A percentile compares a stretch with the other conserved stretches of the same genome.
Evolutionary conservation across 2,329 filamentous ascomycete genomes (phyloP).

Genomic region (Venturia carpophila): DNA sequence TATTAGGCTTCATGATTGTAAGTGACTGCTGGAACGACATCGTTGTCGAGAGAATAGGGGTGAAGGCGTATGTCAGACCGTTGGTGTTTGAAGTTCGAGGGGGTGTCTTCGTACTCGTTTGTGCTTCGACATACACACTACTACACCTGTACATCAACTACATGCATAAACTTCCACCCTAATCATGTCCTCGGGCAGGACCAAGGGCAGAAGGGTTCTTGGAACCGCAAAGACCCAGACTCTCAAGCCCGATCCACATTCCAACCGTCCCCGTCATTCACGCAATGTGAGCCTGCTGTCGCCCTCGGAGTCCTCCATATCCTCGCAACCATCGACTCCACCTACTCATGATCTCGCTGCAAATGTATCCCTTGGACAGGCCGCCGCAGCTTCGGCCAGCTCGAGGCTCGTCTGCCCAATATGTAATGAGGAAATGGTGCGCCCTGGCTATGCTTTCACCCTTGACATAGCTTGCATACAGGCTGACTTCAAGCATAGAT

Average conservation of each 20-base stretch:
- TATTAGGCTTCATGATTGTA: not conserved
- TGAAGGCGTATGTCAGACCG: not conserved
- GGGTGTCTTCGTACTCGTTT: not conserved
- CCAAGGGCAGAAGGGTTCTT: conserved; percentile 8
- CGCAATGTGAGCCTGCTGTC: conserved; percentile 42
- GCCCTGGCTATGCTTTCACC: conserved; percentile 13
- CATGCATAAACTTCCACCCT: not conserved
- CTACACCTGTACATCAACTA: not conserved
- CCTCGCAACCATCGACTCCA: conserved; percentile 60
- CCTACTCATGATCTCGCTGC: conserved; percentile 71
- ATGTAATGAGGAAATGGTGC: conserved; percentile 94
- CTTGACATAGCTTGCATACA: conserved; percentile 22
- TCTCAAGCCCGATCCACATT: conserved; percentile 27
- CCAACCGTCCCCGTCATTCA: conserved; percentile 29
- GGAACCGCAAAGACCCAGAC: conserved; percentile 7
- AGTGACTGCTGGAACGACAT: too few relatives aligned
- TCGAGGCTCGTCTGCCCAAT: conserved; percentile 86
- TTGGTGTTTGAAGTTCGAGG: not conserved
- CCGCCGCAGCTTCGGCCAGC: conserved; percentile 48
- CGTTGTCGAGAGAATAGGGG: not conserved
- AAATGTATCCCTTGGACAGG: conserved; percentile 63
- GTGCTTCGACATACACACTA: not conserved
- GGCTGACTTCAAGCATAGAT: conserved; percentile 46
- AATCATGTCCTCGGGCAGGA: conserved; percentile 6
- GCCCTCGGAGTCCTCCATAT: conserved; percentile 65